phyloP scores from a whole-genome alignment of 495 filamentous ascomycete genomes.

The Neurospora sp. region DNA sequence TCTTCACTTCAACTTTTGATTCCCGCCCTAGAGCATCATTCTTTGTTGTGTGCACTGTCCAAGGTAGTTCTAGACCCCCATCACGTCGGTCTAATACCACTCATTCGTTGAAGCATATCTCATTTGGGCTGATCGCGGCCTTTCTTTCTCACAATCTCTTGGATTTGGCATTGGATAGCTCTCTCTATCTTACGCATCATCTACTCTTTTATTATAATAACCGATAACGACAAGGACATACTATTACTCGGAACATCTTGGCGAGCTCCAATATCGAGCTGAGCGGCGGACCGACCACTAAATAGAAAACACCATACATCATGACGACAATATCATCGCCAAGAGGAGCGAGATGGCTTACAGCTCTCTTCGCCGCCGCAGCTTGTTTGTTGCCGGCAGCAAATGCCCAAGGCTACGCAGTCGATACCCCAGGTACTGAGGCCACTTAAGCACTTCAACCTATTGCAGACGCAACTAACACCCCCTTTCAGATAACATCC shows the following conservation, averaged over 20 bases:
- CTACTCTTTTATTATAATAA: neutral
- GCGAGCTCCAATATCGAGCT: neutral
- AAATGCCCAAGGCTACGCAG: conserved; percentile 15
- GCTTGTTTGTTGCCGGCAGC: conserved; percentile 9
- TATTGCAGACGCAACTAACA: conserved; percentile 3
- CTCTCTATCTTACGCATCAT: neutral
- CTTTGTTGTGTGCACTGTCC: neutral
- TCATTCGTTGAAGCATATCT: neutral
- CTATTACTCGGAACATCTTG: neutral
- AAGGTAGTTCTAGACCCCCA: neutral
- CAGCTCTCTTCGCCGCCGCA: conserved; percentile 7
- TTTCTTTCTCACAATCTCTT: neutral
- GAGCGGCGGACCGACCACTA: neutral
- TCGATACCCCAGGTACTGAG: conserved; percentile 17
- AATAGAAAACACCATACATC: neutral
- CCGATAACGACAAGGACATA: neutral
- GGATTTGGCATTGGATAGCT: neutral
- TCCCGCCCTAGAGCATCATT: neutral
- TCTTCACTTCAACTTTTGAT: neutral
- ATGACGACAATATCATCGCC: conserved; percentile 1
- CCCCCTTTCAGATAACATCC: conserved; percentile 45
- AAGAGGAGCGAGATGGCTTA: conserved; percentile 11
- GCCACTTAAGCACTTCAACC: neutral
- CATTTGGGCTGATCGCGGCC: neutral
- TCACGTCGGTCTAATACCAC: neutral